phyloP scores from a whole-genome alignment of 805 yeast genomes.

The Groenewaldozyma salmanticensis region DNA sequence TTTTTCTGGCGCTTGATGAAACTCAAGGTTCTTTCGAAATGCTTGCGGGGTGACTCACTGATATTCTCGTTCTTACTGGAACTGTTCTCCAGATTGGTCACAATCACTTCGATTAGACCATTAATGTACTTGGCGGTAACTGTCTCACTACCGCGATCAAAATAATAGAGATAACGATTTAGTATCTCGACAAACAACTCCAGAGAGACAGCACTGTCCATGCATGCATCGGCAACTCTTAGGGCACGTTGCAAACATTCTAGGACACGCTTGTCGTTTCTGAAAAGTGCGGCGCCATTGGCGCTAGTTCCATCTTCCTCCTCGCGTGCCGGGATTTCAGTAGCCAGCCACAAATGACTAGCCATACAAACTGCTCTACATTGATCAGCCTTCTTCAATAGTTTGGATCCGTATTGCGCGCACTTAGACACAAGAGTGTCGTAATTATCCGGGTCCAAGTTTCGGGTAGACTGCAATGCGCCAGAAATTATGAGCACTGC shows the following conservation, averaged over 20 bases:
- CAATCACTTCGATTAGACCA: conserved; percentile 75
- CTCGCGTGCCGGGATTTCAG: conserved; percentile 43
- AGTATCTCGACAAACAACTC: conserved; percentile 85
- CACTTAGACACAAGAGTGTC: conserved; percentile 76
- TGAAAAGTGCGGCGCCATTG: conserved; percentile 30
- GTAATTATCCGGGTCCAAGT: conserved; percentile 56
- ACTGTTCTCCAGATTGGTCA: conserved; percentile 27
- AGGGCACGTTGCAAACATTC: conserved; percentile 86
- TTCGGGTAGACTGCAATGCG: conserved; percentile 42
- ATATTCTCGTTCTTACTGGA: conserved; percentile 20
- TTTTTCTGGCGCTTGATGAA: conserved; percentile 62
- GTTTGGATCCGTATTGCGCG: conserved; percentile 78
- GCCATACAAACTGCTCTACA: conserved; percentile 84
- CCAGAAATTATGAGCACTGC: conserved; percentile 42
- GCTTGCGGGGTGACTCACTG: conserved; percentile 36
- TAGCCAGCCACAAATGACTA: conserved; percentile 92
- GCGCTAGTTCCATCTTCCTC: conserved; percentile 28
- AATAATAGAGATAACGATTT: conserved; percentile 76
- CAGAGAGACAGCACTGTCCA: conserved; percentile 65
- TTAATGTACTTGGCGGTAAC: conserved; percentile 70
- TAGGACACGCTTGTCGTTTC: conserved; percentile 63
- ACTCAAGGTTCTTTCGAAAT: conserved; percentile 61
- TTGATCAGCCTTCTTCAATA: conserved; percentile 88
- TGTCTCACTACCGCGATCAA: conserved; percentile 64
- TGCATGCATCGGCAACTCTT: conserved; percentile 87